Evolutionary conservation across 139 green algal species (phyloP), one percentile per base, ranked within the genome.

Genomic region (Penium margaritaceum): DNA sequence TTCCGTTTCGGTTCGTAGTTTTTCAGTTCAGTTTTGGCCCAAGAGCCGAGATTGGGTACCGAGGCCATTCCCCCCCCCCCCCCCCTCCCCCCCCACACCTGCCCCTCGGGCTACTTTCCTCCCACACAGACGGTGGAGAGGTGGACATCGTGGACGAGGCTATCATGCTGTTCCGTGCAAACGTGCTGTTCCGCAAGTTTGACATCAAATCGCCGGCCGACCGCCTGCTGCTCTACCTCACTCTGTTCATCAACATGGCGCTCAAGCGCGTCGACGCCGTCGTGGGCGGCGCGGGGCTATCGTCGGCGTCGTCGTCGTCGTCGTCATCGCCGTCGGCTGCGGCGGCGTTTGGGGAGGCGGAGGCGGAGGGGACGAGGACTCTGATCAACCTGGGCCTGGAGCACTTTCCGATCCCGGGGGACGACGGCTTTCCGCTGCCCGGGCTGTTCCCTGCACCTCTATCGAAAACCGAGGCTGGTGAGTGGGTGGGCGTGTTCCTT

Each of bases 141-240:
- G n/a, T n/a, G 55, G 84, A 88, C 75, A 81, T 87, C 17, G 70
- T 89, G 1, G 84, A 89, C 30, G 84, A 89, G 68, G 84, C 84
- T 6, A 73, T 89, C 17, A 69, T 81, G 32, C 35, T 79, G 0
- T 90, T 87, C 53, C 70, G 86, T 0, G 67, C 85, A 2, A 90
- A 90, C 44, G 78, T 89, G 0, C 70, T 90, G 5, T 89, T 90
- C 51, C 63, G 80, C n/a, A 81, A 63, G 7, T 85, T 78, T 41
- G 78, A 82, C 37, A 76, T 82, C 4, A 65, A 86, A 38, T 66
- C 77, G 5, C 46, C 74, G 6, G 83, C 80, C 32, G 86, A 90
- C 63, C 88, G 85, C 78, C 70, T 87, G 29, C 77, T 90, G 2
- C 66, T 90, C 0, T 90, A 90, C 72, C 76, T 90, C 1, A 89